A percentile compares a stretch with the other conserved stretches of the same genome.
Evolutionary conservation across 108 stramenopile species (phyloP).

Genomic region (Fistulifera solaris): DNA sequence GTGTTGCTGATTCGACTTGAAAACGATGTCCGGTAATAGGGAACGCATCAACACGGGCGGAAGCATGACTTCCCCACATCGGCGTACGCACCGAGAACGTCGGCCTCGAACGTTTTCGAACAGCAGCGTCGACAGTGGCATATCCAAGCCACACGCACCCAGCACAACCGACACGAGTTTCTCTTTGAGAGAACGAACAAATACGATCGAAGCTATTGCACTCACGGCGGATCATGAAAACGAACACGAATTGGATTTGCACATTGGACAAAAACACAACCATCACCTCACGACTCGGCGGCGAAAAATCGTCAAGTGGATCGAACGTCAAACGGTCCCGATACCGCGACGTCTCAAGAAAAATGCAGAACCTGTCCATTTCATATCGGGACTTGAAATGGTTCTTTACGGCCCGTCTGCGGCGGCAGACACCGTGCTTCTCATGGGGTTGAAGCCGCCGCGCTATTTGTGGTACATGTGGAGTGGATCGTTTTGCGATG

Average conservation of each 20-base stretch:
- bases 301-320: slow-evolving; percentile 5
- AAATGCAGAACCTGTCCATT: neutral
- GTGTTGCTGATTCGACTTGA: no score
- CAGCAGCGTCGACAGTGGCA: neutral
- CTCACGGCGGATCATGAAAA: no score
- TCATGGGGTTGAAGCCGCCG: slow-evolving; percentile 30
- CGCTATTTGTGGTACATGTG: slow-evolving; percentile 49
- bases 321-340: slow-evolving; percentile 7
- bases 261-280: no score
- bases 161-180: neutral
- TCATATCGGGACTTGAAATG: slow-evolving; percentile 26
- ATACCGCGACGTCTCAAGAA: neutral
- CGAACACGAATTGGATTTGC: no score
- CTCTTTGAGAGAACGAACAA: neutral
- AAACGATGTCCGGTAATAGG: neutral
- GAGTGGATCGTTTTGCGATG: slow-evolving; percentile 33
- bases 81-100: neutral
- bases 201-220: neutral
- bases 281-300: neutral
- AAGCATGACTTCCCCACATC: slow-evolving; percentile 1
- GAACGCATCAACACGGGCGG: slow-evolving; percentile 12
- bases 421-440: slow-evolving; percentile 27
- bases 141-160: neutral
- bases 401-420: slow-evolving; percentile 38
- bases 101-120: neutral